Evolutionary conservation across 169 alveolate genomes (phyloP).

Genomic region (Plasmodium ovale): DNA sequence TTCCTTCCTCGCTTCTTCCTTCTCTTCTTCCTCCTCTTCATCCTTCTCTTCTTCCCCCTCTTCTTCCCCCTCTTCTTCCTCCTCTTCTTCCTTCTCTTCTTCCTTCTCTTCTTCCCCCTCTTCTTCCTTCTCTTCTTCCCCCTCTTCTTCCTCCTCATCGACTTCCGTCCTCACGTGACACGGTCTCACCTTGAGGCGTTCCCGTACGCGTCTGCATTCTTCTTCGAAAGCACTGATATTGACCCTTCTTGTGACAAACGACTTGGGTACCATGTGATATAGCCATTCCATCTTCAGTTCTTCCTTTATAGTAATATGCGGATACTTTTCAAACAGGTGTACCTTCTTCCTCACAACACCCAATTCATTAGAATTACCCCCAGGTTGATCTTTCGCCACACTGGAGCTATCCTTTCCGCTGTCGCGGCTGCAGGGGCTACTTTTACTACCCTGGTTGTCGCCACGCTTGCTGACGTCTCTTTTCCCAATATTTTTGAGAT

Average conservation of each 20-base stretch:
- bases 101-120: background rate
- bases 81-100: background rate
- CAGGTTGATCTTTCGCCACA: background rate
- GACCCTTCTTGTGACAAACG: conserved; percentile 6
- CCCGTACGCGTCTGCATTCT: conserved; percentile 65
- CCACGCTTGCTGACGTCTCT: background rate
- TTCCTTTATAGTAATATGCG: conserved; percentile 39
- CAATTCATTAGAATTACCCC: background rate
- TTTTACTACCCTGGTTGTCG: background rate
- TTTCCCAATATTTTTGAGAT: conserved; percentile 37
- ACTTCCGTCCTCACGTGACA: background rate
- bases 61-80: background rate
- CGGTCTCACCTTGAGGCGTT: background rate
- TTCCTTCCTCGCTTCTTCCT: background rate
- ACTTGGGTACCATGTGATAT: conserved; percentile 6
- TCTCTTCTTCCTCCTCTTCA: background rate
- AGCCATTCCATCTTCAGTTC: conserved; percentile 54
- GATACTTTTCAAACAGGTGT: conserved; percentile 60
- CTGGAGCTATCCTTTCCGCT: background rate
- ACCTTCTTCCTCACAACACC: background rate
- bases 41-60: background rate
- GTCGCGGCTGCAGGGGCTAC: too few species aligned
- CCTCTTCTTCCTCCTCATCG: background rate
- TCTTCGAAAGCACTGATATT: conserved; percentile 89
- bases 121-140: background rate